These are phyloP conservation scores for Ettlia oleoabundans DNA, from an alignment of 139 green algal species.

Conservation along the genomic window DNA sequence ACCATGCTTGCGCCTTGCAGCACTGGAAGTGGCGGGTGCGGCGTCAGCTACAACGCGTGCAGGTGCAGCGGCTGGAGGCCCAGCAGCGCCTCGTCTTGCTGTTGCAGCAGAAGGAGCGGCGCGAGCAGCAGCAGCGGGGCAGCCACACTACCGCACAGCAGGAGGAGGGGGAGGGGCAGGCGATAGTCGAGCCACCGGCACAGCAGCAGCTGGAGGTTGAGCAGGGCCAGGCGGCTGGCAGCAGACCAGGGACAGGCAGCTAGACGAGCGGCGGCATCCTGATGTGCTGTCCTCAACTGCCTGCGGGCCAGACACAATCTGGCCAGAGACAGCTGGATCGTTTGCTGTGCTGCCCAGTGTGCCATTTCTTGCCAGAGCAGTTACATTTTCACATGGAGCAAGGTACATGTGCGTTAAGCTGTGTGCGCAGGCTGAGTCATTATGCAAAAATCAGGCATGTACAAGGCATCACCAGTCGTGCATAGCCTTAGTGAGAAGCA, in stretches of 20 bases:
- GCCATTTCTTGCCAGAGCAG: too few relatives aligned
- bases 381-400: too few relatives aligned
- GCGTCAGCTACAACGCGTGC: not conserved
- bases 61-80: not conserved
- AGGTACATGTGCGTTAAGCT: too few relatives aligned
- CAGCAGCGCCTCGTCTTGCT: constrained; percentile 10
- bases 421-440: too few relatives aligned
- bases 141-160: not conserved
- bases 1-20: not conserved
- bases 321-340: too few relatives aligned
- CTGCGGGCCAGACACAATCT: too few relatives aligned
- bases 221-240: not conserved
- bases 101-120: constrained; percentile 18
- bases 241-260: not conserved
- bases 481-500: too few relatives aligned
- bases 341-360: too few relatives aligned
- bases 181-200: not conserved
- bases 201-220: constrained; percentile 1
- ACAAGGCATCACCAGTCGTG: too few relatives aligned
- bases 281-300: too few relatives aligned
- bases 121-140: not conserved
- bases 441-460: too few relatives aligned
- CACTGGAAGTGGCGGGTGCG: constrained; percentile 22
- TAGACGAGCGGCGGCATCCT: not conserved
- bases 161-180: not conserved